Evolutionary conservation across 1,284 basidiomycete genomes (phyloP), one percentile per base, ranked within the genome.

Genomic region (Vanrija sp.): DNA sequence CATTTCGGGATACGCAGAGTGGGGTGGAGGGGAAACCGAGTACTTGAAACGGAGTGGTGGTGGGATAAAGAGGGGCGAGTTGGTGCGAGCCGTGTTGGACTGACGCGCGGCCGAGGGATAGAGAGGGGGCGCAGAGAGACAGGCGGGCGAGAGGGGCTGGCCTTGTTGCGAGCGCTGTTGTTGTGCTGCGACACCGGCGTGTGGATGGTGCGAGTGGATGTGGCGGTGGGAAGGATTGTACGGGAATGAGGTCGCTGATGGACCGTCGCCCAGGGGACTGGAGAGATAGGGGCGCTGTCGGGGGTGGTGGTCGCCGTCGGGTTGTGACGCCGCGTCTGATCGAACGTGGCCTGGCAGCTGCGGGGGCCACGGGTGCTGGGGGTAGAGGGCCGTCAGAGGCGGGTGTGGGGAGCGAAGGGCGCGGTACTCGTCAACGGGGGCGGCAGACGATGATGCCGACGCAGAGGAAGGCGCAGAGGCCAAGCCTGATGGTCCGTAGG

Each of bases 11-110:
- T 41, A 31, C 37, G 36, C 23, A 31, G 9, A 9, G 27, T 41
- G 35, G 2, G 53, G 57, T 15, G 50, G 51, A 18, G 71, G 71
- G 16, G 70, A 65, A 23, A 57, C 59, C 23, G 68, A 70, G 57
- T 71, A 72, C 24, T 66, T 68, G 66, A 73, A 73, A 10, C 60
- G 56, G 10, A 73, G 63, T 6, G 72, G 72, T 19, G 69, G 67
- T 10, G 70, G 68, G 41, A 73, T 71, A 41, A 57, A 55, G 20
- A 72, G 35, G 2, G 70, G 70, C 12, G 71, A 69, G 16, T 48
- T 20, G 18, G 42, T 47, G 36, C 57, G 56, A 23, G 41, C 19
- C 22, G 25, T 31, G 25, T 24, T 27, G 15, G 41, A 49, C 27
- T 15, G 42, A 42, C 42, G 52, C 23, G 18, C 53, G 41, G 37